phyloP scores from a whole-genome alignment of 805 yeast genomes.

The Dipodascopsis uninucleata region DNA sequence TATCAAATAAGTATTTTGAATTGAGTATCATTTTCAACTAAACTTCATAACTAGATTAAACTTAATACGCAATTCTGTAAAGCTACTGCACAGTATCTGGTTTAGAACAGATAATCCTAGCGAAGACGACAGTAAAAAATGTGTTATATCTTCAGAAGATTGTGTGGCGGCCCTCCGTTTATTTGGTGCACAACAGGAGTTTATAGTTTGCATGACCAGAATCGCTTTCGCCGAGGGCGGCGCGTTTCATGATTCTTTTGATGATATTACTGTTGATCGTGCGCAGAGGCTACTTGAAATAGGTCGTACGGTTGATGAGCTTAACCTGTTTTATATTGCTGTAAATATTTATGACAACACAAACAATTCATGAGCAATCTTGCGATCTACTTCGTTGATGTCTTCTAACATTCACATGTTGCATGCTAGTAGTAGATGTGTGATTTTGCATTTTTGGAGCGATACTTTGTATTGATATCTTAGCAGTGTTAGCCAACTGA shows the following conservation, averaged over 20 bases:
- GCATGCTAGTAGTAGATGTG: too few species aligned
- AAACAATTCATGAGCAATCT: too few species aligned
- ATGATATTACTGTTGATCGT: slow-evolving; percentile 59
- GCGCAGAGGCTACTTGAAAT: slow-evolving; percentile 68
- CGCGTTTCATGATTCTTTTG: slow-evolving; percentile 38
- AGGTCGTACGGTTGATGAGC: slow-evolving; percentile 71
- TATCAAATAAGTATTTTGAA: too few species aligned
- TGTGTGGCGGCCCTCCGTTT: slow-evolving; percentile 3
- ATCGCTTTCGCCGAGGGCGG: slow-evolving; percentile 29
- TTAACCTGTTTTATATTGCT: slow-evolving; percentile 66
- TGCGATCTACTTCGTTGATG: too few species aligned
- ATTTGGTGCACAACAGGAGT: slow-evolving; percentile 25
- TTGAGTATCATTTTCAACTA: too few species aligned
- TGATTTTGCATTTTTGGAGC: too few species aligned
- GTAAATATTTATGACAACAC: slow-evolving; percentile 43
- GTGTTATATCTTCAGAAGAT: slow-evolving; percentile 1
- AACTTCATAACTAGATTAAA: slow-evolving; percentile 2
- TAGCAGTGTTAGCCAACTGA: too few species aligned
- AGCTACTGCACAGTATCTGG: slow-evolving; percentile 2
- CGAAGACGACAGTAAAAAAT: slow-evolving; percentile 5
- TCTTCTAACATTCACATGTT: too few species aligned
- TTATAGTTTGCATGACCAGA: slow-evolving; percentile 31
- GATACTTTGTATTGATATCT: too few species aligned
- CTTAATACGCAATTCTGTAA: slow-evolving; percentile 2
- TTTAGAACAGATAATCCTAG: slow-evolving; percentile 18